Conservation (phyloP, 2,329 filamentous ascomycete species). For the Ciborinia camelliae region DNA sequence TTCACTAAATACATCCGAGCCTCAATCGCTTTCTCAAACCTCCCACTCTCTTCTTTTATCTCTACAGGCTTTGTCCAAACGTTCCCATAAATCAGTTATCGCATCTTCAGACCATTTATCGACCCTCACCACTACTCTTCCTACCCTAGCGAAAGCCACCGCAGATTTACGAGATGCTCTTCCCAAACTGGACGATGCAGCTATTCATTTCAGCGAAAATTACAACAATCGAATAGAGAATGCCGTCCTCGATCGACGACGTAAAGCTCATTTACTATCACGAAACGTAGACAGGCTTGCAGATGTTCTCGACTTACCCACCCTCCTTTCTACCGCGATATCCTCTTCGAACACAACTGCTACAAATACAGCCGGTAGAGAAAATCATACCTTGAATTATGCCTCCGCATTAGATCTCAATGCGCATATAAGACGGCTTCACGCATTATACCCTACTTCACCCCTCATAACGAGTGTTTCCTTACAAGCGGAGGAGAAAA, state of each 20-base stretch:
- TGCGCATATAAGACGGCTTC: slow-evolving; percentile 85
- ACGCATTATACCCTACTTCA: slow-evolving; percentile 78
- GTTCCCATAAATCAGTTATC: slow-evolving; percentile 82
- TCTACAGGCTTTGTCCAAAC: slow-evolving; percentile 83
- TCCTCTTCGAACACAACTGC: slow-evolving; percentile 46
- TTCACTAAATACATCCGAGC: slow-evolving; percentile 70
- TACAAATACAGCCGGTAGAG: slow-evolving; percentile 38
- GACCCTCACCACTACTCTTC: slow-evolving; percentile 70
- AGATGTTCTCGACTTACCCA: slow-evolving; percentile 86
- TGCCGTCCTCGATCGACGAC: slow-evolving; percentile 66
- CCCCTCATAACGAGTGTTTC: slow-evolving; percentile 70
- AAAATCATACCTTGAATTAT: slow-evolving; percentile 64
- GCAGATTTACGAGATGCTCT: slow-evolving; percentile 67
- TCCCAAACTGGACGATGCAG: slow-evolving; percentile 73
- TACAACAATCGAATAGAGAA: slow-evolving; percentile 74
- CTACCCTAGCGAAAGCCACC: slow-evolving; percentile 62
- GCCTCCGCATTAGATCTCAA: slow-evolving; percentile 86
- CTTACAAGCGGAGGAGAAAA: slow-evolving; percentile 76
- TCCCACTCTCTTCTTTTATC: slow-evolving; percentile 78
- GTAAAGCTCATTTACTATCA: slow-evolving; percentile 75
- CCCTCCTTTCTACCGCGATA: slow-evolving; percentile 77
- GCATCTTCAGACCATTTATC: slow-evolving; percentile 73
- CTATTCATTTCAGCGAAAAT: slow-evolving; percentile 74
- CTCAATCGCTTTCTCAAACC: slow-evolving; percentile 73
- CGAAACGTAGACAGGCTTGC: slow-evolving; percentile 86